Percentiles rank a stretch among this genome's conserved stretches.
Evolutionary conservation across 768 basidiomycete genomes (phyloP).

Genomic region (Tylopilus subfusipes): DNA sequence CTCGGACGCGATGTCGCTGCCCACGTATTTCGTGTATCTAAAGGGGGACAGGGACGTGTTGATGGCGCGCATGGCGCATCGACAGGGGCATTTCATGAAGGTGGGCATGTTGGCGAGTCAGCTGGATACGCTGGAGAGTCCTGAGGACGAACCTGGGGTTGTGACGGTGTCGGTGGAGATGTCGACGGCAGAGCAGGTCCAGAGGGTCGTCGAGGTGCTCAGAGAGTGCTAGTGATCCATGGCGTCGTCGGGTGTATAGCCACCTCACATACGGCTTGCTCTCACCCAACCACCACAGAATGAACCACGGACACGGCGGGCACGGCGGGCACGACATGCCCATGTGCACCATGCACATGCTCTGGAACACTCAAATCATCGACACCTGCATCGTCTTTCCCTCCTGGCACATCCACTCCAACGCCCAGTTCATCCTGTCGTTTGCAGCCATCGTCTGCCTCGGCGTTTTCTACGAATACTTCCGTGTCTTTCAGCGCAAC

Average conservation of each 20-base stretch:
- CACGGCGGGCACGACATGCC: constrained; percentile 47
- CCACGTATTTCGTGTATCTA: constrained; percentile 81
- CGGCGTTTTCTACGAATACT: constrained; percentile 77
- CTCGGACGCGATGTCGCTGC: constrained; percentile 25
- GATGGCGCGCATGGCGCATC: constrained; percentile 56
- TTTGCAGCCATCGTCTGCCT: constrained; percentile 62
- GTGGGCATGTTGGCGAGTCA: constrained; percentile 79
- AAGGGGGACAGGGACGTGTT: constrained; percentile 55
- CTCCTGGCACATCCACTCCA: constrained; percentile 69
- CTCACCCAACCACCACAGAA: constrained; percentile 2
- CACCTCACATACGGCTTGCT: neutral
- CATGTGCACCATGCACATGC: constrained; percentile 75
- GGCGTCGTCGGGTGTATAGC: neutral
- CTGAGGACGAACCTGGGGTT: constrained; percentile 65
- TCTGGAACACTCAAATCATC: constrained; percentile 80
- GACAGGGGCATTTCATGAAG: constrained; percentile 83
- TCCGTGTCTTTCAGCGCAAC: constrained; percentile 57
- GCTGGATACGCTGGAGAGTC: constrained; percentile 64
- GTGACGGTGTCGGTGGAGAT: constrained; percentile 54
- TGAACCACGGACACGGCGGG: constrained; percentile 40
- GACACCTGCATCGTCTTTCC: constrained; percentile 81
- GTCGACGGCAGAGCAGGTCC: constrained; percentile 55
- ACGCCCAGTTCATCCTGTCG: constrained; percentile 56
- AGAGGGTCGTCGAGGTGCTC: constrained; percentile 29
- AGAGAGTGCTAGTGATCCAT: neutral